These are phyloP conservation scores for Quaeritorhiza haematococci DNA, from an alignment of 371 early-diverging fungal genomes.

Conservation along the genomic window DNA sequence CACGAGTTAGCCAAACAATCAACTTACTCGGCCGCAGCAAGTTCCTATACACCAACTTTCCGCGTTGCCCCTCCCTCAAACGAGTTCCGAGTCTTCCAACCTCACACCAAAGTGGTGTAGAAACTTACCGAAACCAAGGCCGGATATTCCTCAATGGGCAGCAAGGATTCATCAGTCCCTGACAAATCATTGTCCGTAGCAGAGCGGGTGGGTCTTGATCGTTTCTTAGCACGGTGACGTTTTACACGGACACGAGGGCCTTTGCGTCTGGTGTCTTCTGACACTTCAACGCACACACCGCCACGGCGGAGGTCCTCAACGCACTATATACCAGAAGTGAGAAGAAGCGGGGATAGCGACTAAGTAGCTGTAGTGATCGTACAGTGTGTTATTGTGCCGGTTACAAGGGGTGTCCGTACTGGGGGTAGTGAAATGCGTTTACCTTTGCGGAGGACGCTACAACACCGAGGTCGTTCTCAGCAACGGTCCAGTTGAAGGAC, in stretches of 20 bases:
- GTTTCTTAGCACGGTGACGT: slow-evolving; percentile 28
- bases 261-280: slow-evolving; percentile 7
- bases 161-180: neutral
- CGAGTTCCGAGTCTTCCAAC: neutral
- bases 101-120: neutral
- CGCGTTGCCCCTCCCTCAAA: neutral
- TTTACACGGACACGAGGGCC: slow-evolving; percentile 8
- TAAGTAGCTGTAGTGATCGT: neutral
- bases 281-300: too few species aligned
- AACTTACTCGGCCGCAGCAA: neutral
- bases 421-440: neutral
- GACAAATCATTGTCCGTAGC: too few species aligned
- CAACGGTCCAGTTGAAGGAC: slow-evolving; percentile 19
- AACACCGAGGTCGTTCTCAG: slow-evolving; percentile 23
- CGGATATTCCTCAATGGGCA: neutral
- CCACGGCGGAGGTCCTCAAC: slow-evolving; percentile 32
- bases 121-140: neutral
- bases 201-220: slow-evolving; percentile 15
- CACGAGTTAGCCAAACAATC: neutral
- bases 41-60: slow-evolving; percentile 4
- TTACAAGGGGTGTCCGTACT: neutral
- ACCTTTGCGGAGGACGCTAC: slow-evolving; percentile 30
- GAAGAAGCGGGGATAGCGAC: neutral
- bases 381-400: slow-evolving; percentile 1
- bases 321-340: slow-evolving; percentile 7